Evolutionary conservation across 148 eudicot species (phyloP), one percentile per base, ranked within the genome.

Genomic region (Rhododendron henanense): DNA sequence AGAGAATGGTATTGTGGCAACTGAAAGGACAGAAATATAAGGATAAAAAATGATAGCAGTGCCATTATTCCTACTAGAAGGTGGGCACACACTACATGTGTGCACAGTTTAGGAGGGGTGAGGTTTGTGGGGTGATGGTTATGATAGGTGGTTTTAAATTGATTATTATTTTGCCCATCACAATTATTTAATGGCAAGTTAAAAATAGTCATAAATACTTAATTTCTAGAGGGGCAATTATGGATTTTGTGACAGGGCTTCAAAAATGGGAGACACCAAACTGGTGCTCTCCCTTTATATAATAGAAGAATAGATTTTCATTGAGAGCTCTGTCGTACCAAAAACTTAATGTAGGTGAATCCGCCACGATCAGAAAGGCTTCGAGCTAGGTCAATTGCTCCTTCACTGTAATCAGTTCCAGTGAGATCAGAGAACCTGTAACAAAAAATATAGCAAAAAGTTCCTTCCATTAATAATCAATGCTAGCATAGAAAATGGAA

Each of bases 331-430:
- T 53, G 45, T 35, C 86, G 57, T 95, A 97, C 99, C 98, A 93
- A 71, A 88, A 97, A 95, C 39, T 91, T 92, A 53, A 97, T 87
- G 87, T 88, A 88, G 87, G 93, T 86, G 85, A 90, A 92, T 50
- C 98, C 96, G 87, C 94, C 94, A 79, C 96, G 97, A 63, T 91
- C 93, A 83, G 98, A 96, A 93, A 97, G 94, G 84, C 92, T 94
- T 83, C 93, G 94, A 87, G 99, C 98, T 89, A 97, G 97, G 85
- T 92, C 85, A 80, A 97, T 88, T 87, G 99, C 99, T 85, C 96
- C 98, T 94, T 93, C 99, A 88, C 95, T 94, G 85, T 97, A 97
- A 88, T 97, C 99, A 81, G 92, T 92, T 79, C 99, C 99, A 86
- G 98, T 95, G 85, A 97, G 92, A 90, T 97, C 94, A 73, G 96